phyloP scores from a whole-genome alignment of 2,329 filamentous ascomycete species.

The Sclerotinia trifoliorum region DNA sequence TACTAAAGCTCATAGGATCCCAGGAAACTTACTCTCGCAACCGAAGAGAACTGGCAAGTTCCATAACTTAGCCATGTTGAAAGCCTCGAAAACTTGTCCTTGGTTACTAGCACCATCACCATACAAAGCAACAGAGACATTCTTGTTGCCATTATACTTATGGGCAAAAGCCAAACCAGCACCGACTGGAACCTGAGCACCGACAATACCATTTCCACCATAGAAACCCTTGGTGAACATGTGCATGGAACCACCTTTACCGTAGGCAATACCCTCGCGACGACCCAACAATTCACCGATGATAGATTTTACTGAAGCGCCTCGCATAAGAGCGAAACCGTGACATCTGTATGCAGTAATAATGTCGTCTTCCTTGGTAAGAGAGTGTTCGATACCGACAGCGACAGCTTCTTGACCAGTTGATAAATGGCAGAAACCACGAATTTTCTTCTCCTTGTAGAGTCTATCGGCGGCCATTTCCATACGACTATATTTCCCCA shows the following conservation, averaged over 20 bases:
- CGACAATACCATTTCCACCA: constrained; percentile 98
- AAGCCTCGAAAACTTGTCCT: constrained; percentile 98
- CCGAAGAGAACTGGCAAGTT: constrained; percentile 92
- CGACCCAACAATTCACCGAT: constrained; percentile 95
- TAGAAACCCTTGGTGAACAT: constrained; percentile 99
- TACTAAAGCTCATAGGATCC: neutral
- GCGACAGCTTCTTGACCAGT: constrained; percentile 97
- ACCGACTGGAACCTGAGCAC: constrained; percentile 95
- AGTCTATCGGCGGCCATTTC: constrained; percentile 98
- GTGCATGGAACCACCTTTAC: constrained; percentile 99
- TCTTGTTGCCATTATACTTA: constrained; percentile 86
- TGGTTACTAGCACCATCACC: constrained; percentile 99
- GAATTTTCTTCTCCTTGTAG: constrained; percentile 99
- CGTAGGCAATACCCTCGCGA: constrained; percentile 94
- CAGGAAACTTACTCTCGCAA: constrained; percentile 79
- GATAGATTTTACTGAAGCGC: constrained; percentile 84
- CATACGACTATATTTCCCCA: constrained; percentile 70
- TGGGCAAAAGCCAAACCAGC: constrained; percentile 96
- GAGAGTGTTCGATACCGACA: constrained; percentile 93
- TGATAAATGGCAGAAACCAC: constrained; percentile 98
- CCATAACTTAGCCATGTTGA: constrained; percentile 99
- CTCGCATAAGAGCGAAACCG: constrained; percentile 96
- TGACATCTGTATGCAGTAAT: constrained; percentile 99
- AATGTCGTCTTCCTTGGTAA: constrained; percentile 86
- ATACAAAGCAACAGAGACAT: constrained; percentile 85